phyloP scores from a whole-genome alignment of 2,329 filamentous ascomycete species.

The Mariannaea elegans region DNA sequence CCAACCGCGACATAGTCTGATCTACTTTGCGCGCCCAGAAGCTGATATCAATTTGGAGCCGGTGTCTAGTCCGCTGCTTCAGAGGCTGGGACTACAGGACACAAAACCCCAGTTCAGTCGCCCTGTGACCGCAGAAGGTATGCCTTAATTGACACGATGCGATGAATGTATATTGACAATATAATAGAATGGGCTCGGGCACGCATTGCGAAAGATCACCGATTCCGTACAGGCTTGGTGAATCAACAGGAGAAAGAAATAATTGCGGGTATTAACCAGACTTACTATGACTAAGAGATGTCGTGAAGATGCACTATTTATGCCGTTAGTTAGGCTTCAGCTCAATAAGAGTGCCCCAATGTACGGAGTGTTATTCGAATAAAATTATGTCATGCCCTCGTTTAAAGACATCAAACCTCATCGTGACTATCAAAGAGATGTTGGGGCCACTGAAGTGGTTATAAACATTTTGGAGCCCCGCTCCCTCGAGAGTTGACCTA shows the following conservation, averaged over 20 bases:
- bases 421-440: no score
- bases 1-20: slow-evolving; percentile 56
- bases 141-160: not conserved
- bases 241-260: slow-evolving; percentile 13
- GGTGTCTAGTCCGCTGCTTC: slow-evolving; percentile 4
- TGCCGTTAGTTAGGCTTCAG: no score
- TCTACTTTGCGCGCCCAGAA: slow-evolving; percentile 52
- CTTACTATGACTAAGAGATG: slow-evolving; percentile 5
- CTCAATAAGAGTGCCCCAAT: no score
- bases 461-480: no score
- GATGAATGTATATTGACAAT: not conserved
- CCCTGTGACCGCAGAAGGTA: slow-evolving; percentile 10
- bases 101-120: slow-evolving; percentile 6
- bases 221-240: slow-evolving; percentile 13
- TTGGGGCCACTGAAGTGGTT: no score
- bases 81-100: slow-evolving; percentile 4
- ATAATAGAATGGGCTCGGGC: slow-evolving; percentile 14
- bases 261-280: slow-evolving; percentile 12
- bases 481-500: no score
- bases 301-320: no score
- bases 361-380: no score
- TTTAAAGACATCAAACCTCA: no score
- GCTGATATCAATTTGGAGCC: slow-evolving; percentile 30
- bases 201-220: slow-evolving; percentile 16
- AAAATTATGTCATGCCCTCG: no score